Evolutionary conservation across 306 rosid genomes (phyloP).

Genomic region (Lupinus albus): DNA sequence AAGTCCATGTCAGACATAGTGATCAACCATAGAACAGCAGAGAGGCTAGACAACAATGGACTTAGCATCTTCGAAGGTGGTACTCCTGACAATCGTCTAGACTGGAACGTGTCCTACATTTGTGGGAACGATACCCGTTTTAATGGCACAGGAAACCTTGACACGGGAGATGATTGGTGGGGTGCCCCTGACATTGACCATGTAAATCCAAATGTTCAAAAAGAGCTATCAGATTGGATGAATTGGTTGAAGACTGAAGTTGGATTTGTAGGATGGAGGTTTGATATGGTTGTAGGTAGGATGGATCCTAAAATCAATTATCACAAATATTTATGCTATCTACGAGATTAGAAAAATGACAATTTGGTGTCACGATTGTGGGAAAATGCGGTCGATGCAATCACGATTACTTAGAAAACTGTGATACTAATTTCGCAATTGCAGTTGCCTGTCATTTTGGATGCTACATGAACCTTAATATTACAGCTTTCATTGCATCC

Average conservation of each 20-base stretch:
- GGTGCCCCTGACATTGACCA: constrained; percentile 70
- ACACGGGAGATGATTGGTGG: constrained; percentile 49
- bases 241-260: constrained; percentile 69
- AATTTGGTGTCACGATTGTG: no score
- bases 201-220: constrained; percentile 58
- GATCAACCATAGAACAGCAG: constrained; percentile 75
- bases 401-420: no score
- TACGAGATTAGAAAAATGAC: no score
- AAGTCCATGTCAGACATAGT: constrained; percentile 67
- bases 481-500: no score
- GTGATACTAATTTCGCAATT: no score
- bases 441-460: no score
- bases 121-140: constrained; percentile 54
- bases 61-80: constrained; percentile 78
- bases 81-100: constrained; percentile 59
- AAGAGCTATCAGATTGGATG: constrained; percentile 69
- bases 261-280: constrained; percentile 70
- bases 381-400: no score
- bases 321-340: no score
- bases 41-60: constrained; percentile 59
- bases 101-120: constrained; percentile 65
- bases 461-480: no score
- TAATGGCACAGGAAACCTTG: constrained; percentile 61
- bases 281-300: constrained; percentile 45
- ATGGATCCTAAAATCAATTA: no score